A percentile compares a stretch with the other conserved stretches of the same genome.
Conservation (phyloP, 495 filamentous ascomycete species). For the Staphylotrichum longicolle region DNA sequence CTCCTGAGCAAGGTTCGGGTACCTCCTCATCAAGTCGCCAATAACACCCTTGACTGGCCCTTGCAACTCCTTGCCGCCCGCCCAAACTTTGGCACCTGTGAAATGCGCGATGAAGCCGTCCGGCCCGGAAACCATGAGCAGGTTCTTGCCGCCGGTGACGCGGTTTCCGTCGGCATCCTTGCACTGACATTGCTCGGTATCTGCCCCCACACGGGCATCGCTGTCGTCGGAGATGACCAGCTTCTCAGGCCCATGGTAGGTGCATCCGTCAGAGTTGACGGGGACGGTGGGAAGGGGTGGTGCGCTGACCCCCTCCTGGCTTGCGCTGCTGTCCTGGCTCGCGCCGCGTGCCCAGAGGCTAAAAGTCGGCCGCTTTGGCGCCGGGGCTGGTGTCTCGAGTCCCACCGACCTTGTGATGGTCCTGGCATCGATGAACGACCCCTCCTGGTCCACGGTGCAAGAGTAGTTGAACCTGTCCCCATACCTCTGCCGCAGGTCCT, state of each 20-base stretch:
- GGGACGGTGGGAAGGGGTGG: not conserved
- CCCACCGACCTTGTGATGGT: conserved; percentile 14
- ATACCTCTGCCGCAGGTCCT: conserved; percentile 54
- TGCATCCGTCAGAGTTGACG: conserved; percentile 3
- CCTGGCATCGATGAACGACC: conserved; percentile 51
- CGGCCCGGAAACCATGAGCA: conserved; percentile 81
- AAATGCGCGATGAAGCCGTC: conserved; percentile 82
- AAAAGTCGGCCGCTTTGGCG: not conserved
- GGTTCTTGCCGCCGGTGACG: conserved; percentile 42
- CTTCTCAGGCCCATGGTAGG: conserved; percentile 11
- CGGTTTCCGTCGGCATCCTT: not conserved
- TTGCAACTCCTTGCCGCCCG: conserved; percentile 66
- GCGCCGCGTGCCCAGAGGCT: not conserved
- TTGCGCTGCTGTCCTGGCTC: not conserved
- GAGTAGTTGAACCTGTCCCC: conserved; percentile 57
- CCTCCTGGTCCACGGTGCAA: conserved; percentile 79
- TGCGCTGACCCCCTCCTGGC: too few species aligned
- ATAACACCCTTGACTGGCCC: conserved; percentile 53
- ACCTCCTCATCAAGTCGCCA: conserved; percentile 31
- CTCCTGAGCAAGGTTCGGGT: conserved; percentile 27
- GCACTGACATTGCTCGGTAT: conserved; percentile 3
- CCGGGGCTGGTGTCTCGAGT: not conserved
- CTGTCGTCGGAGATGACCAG: conserved; percentile 8
- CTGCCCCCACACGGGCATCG: not conserved
- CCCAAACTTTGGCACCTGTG: conserved; percentile 75